A percentile compares a stretch with the other conserved stretches of the same genome.
phyloP scores from a whole-genome alignment of 2,329 filamentous ascomycete genomes.

The Lecanicillium sp. region DNA sequence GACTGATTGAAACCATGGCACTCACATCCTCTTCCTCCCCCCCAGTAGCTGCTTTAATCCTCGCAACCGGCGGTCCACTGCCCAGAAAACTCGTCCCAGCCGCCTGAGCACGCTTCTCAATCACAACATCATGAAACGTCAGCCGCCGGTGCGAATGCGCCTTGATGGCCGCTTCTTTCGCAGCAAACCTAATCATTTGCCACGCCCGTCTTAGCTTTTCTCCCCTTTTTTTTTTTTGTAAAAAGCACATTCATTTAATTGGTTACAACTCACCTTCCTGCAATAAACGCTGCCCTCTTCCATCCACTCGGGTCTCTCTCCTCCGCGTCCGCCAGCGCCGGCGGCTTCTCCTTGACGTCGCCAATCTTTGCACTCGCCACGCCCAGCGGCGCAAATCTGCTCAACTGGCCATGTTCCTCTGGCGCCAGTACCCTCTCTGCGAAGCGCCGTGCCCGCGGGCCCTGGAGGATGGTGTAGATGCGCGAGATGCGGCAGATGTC shows the following conservation, averaged over 20 bases:
- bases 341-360: slow-evolving; percentile 12
- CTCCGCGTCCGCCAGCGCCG: background rate
- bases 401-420: slow-evolving; percentile 23
- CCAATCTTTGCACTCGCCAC: slow-evolving; percentile 21
- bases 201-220: background rate
- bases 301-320: slow-evolving; percentile 19
- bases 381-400: slow-evolving; percentile 1
- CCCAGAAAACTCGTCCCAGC: slow-evolving; percentile 18
- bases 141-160: slow-evolving; percentile 53
- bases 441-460: slow-evolving; percentile 33
- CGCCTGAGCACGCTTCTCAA: slow-evolving; percentile 22
- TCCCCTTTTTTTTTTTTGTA: too few relatives aligned
- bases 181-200: slow-evolving; percentile 46
- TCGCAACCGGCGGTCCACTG: slow-evolving; percentile 35
- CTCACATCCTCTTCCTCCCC: slow-evolving; percentile 34
- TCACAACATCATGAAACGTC: slow-evolving; percentile 53
- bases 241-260: too few relatives aligned
- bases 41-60: slow-evolving; percentile 24
- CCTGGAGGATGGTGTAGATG: slow-evolving; percentile 49
- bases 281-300: slow-evolving; percentile 32
- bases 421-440: slow-evolving; percentile 37
- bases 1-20: slow-evolving; percentile 72
- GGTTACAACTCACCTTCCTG: slow-evolving; percentile 29
- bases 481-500: slow-evolving; percentile 68
- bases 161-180: slow-evolving; percentile 69